Base-by-base conservation (phyloP, 2,329 filamentous ascomycete species). In the Dendrostoma leiphaemia region DNA sequence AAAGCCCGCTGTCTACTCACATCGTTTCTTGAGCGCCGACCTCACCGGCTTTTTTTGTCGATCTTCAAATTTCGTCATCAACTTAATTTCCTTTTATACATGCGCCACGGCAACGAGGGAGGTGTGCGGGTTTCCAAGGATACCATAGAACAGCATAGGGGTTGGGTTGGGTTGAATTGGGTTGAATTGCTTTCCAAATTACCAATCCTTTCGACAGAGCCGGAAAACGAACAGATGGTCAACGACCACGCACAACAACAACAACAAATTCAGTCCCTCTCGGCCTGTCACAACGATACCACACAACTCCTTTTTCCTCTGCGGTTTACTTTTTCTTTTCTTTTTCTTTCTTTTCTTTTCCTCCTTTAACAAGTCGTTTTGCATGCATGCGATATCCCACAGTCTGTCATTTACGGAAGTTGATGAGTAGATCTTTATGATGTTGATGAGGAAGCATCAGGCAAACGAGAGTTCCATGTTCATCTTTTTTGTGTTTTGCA, bases 401-500 rank as follows among this genome's bases (percentile, higher is more conserved):
- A 48, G 47, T 54, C 31, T 57, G 47, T 54, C 43, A 23, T 48
- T 51, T 45, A 46, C 26, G 51, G 48, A 37, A 21, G 31, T 47
- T 54, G 46, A 57, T 51, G 51, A 51, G 31, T 48, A 47, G 43
- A 45, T 53, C 34, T 40, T 50, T 35, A 50, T 48, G 54, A 54
- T 49, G 41, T 51, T 50, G 41, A 57, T 41, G 54, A 54, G 51
- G 43, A 43, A 41, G 15, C 26, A 46, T 21, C 40, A 28, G 23
- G 23, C 32, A 31, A 38, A 28, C 32, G 50, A 38, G 23, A 9
- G 23, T n/a, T n/a, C 21, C 19, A 43, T 31, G 26, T 24, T 26
- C 31, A 40, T 21, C 21, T 24, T 35, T n/a, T n/a, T 40, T 54
- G 1, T 35, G 15, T 48, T 47, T 34, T 8, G 15, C 19, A 15